phyloP scores from a whole-genome alignment of 1,284 basidiomycete species.

The Cystobasidium slooffiae region DNA sequence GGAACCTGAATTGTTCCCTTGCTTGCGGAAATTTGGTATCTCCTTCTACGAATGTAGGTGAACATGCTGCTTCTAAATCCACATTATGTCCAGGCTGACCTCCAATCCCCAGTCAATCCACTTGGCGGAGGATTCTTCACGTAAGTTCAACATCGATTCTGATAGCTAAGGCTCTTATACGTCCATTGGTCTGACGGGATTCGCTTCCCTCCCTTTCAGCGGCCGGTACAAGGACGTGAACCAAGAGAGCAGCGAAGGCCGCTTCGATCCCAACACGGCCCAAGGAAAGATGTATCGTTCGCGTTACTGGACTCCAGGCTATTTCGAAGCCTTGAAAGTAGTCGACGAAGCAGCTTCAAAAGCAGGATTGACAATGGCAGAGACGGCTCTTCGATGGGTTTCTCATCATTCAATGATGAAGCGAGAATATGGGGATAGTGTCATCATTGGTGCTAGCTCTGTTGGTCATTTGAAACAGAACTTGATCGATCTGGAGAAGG shows the following conservation, averaged over 20 bases:
- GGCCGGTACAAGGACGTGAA: conserved; percentile 58
- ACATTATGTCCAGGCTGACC: neutral
- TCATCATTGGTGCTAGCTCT: conserved; percentile 64
- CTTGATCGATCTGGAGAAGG: conserved; percentile 63
- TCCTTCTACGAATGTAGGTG: conserved; percentile 64
- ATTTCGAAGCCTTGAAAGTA: conserved; percentile 61
- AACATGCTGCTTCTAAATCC: neutral
- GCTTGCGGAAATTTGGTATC: conserved; percentile 65
- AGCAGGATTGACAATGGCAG: conserved; percentile 61
- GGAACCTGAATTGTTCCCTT: conserved; percentile 68
- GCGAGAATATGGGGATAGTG: conserved; percentile 60
- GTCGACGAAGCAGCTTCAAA: conserved; percentile 61
- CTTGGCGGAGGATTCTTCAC: conserved; percentile 40
- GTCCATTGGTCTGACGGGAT: conserved; percentile 55
- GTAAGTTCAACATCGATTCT: neutral
- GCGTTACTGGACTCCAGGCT: conserved; percentile 61
- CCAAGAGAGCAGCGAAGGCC: conserved; percentile 43
- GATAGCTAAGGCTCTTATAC: conserved; percentile 52
- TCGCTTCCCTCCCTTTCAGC: conserved; percentile 21
- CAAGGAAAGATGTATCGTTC: conserved; percentile 61
- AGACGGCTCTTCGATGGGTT: conserved; percentile 65
- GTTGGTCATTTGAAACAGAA: conserved; percentile 63
- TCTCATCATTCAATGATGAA: conserved; percentile 62
- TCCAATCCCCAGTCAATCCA: conserved; percentile 41
- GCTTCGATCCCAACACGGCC: conserved; percentile 44